Evolutionary conservation across 2,329 filamentous ascomycete genomes (phyloP).

Genomic region (Colletotrichum gloeosporioides): DNA sequence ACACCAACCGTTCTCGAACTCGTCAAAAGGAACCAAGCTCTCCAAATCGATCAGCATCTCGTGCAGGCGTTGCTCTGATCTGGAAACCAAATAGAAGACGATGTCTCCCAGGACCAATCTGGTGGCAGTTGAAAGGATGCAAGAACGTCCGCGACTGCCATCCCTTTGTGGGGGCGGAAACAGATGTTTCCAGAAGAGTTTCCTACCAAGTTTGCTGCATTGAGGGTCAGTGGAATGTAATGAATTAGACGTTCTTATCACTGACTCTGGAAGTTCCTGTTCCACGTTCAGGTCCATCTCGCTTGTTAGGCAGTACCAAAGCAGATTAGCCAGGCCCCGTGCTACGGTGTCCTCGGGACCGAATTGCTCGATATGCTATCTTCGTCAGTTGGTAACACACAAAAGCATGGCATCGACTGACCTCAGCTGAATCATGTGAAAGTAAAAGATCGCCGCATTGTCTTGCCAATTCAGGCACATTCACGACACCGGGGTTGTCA

Average conservation of each 20-base stretch:
- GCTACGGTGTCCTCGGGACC: conserved; percentile 35
- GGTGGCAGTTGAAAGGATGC: conserved; percentile 57
- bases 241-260: neutral
- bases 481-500: conserved; percentile 16
- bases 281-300: neutral
- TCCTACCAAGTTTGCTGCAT: conserved; percentile 33
- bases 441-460: conserved; percentile 40
- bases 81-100: conserved; percentile 60
- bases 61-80: conserved; percentile 52
- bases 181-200: conserved; percentile 68
- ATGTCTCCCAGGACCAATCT: conserved; percentile 66
- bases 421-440: conserved; percentile 46
- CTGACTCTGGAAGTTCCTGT: conserved; percentile 30
- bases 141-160: conserved; percentile 26
- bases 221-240: neutral
- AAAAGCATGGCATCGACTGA: conserved; percentile 13
- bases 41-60: conserved; percentile 57
- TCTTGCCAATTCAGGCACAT: conserved; percentile 26
- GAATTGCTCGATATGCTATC: conserved; percentile 30
- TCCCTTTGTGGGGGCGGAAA: conserved; percentile 60
- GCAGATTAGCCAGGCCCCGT: conserved; percentile 39
- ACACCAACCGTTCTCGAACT: conserved; percentile 6
- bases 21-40: conserved; percentile 51
- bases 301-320: conserved; percentile 31
- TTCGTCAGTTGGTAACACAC: neutral